These are phyloP conservation scores for Escovopsis weberi DNA, from an alignment of 2,329 filamentous ascomycete species.

Conservation along the genomic window DNA sequence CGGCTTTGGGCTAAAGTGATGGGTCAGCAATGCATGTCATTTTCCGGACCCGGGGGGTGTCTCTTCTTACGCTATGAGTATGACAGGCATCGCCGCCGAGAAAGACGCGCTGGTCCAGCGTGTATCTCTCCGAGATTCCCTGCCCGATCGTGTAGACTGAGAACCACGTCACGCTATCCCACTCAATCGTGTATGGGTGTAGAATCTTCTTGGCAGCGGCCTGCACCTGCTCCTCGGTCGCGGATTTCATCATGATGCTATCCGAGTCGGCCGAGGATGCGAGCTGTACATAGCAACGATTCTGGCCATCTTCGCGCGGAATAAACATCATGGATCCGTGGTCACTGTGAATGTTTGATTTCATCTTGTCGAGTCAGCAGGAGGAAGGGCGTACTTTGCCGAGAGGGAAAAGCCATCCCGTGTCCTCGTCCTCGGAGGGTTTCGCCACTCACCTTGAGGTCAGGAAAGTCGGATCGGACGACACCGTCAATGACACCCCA, in stretches of 20 bases:
- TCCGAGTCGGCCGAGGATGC: conserved; percentile 45
- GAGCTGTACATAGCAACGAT: conserved; percentile 56
- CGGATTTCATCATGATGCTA: conserved; percentile 47
- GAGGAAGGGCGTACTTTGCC: not conserved
- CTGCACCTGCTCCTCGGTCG: conserved; percentile 49
- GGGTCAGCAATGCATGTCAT: conserved; percentile 18
- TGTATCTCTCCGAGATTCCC: conserved; percentile 54
- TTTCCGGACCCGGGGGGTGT: not conserved
- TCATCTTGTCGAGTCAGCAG: conserved; percentile 43
- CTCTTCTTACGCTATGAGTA: conserved; percentile 50
- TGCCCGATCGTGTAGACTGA: conserved; percentile 67
- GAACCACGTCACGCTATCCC: conserved; percentile 58
- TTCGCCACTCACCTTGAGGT: conserved; percentile 47
- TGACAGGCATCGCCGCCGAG: conserved; percentile 67
- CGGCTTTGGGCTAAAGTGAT: conserved; percentile 51
- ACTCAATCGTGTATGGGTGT: conserved; percentile 51
- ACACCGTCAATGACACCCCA: conserved; percentile 69
- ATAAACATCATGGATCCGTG: conserved; percentile 70
- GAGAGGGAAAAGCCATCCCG: too few relatives aligned
- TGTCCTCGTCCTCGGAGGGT: too few relatives aligned
- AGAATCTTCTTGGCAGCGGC: conserved; percentile 50
- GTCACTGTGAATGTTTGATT: conserved; percentile 61
- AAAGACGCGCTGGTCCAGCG: conserved; percentile 55
- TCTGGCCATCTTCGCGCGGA: conserved; percentile 53
- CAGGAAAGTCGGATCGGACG: conserved; percentile 58